These are phyloP conservation scores for Monoraphidium neglectum DNA, from an alignment of 139 green algal genomes.

Conservation along the genomic window DNA sequence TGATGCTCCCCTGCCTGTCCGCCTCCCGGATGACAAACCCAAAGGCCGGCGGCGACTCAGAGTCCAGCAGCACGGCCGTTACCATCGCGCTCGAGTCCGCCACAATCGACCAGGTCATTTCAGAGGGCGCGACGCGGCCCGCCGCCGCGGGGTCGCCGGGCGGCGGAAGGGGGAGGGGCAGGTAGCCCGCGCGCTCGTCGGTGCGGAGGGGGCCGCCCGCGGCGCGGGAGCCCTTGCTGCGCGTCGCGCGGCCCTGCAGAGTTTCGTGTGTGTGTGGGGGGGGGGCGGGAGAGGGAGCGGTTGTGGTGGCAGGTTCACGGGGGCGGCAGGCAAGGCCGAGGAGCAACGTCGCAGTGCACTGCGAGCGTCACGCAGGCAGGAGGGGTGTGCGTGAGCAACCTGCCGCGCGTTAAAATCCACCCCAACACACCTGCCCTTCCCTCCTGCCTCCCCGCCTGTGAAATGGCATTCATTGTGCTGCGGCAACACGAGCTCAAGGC, in stretches of 20 bases:
- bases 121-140: not conserved
- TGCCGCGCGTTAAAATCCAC: too few species aligned
- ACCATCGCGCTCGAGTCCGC: slow-evolving; percentile 41
- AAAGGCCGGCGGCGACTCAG: slow-evolving; percentile 13
- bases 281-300: not conserved
- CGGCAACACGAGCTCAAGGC: not conserved
- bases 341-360: not conserved
- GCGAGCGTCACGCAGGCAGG: not conserved
- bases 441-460: too few species aligned
- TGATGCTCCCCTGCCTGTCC: slow-evolving; percentile 33
- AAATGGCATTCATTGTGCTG: not conserved
- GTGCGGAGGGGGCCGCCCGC: slow-evolving; percentile 31
- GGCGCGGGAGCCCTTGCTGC: slow-evolving; percentile 46
- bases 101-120: slow-evolving; percentile 49
- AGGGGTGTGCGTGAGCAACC: not conserved
- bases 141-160: slow-evolving; percentile 31
- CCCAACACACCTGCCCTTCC: too few species aligned
- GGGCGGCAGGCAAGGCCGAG: not conserved
- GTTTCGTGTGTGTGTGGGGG: not conserved
- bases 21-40: slow-evolving; percentile 42
- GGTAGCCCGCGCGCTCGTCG: slow-evolving; percentile 53
- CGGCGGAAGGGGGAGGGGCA: slow-evolving; percentile 36
- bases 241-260: slow-evolving; percentile 21
- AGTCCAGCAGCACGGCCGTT: slow-evolving; percentile 25
- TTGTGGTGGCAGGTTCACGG: not conserved